Percentiles rank a stretch among this genome's conserved stretches.
Conservation (phyloP, 345 rosid species). For the Ailanthus altissimus region DNA sequence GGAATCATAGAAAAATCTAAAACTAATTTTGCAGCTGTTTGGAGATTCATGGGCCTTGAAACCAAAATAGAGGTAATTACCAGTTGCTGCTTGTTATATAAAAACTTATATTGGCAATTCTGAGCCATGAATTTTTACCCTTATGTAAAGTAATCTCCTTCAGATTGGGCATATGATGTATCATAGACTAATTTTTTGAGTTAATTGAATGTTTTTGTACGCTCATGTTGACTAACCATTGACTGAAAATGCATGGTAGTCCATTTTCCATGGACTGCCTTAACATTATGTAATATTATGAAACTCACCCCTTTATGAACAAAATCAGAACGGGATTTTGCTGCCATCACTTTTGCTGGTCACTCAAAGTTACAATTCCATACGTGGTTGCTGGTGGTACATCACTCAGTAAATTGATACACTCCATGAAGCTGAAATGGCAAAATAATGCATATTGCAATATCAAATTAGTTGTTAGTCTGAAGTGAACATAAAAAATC, state of each 20-base stretch:
- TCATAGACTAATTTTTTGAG: slow-evolving; percentile 23
- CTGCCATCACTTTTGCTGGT: background rate
- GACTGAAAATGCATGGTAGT: background rate
- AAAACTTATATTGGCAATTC: slow-evolving; percentile 18
- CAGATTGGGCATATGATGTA: slow-evolving; percentile 34
- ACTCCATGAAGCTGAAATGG: background rate
- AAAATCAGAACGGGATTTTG: background rate
- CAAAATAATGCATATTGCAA: background rate
- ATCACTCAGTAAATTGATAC: background rate
- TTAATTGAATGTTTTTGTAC: slow-evolving; percentile 6
- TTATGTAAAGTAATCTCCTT: slow-evolving; percentile 30
- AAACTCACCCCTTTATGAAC: background rate
- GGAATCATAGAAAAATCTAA: slow-evolving; percentile 51
- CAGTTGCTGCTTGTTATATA: slow-evolving; percentile 17
- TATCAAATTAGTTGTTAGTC: too few relatives aligned
- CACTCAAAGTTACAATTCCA: background rate
- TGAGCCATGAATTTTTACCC: slow-evolving; percentile 6
- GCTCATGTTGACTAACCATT: background rate
- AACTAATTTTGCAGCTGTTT: slow-evolving; percentile 6
- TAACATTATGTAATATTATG: background rate
- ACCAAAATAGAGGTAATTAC: slow-evolving; percentile 22
- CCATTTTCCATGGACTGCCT: background rate
- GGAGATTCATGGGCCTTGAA: slow-evolving; percentile 11
- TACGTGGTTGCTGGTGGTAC: background rate
- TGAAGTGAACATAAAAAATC: too few relatives aligned